A percentile compares a stretch with the other conserved stretches of the same genome.
These are phyloP conservation scores for Naumovozyma baii DNA, from an alignment of 805 yeast species.

Conservation along the genomic window DNA sequence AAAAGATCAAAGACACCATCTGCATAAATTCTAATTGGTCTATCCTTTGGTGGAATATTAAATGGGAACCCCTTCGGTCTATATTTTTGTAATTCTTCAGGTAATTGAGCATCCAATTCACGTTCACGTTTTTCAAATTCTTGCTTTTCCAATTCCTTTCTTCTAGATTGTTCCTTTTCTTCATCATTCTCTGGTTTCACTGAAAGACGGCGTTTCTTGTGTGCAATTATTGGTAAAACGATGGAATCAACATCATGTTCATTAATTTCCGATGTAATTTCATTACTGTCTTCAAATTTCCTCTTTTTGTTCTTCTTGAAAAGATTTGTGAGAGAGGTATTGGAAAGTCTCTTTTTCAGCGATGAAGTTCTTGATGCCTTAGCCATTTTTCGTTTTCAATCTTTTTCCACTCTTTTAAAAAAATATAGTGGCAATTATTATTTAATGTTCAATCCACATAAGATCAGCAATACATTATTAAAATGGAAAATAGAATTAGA, in stretches of 20 bases:
- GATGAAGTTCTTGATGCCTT: conserved; percentile 14
- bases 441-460: no score
- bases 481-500: no score
- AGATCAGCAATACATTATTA: no score
- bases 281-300: conserved; percentile 14
- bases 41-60: conserved; percentile 72
- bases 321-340: conserved; percentile 27
- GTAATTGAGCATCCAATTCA: conserved; percentile 53
- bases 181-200: conserved; percentile 1
- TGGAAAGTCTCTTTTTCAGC: conserved; percentile 22
- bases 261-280: conserved; percentile 27
- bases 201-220: conserved; percentile 1
- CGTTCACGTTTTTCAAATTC: conserved; percentile 39
- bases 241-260: background rate
- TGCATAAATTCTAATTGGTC: conserved; percentile 91
- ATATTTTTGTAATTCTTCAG: conserved; percentile 61
- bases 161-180: background rate
- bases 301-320: conserved; percentile 25
- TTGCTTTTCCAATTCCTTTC: conserved; percentile 3
- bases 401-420: background rate
- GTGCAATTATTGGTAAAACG: conserved; percentile 21
- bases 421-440: no score
- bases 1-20: conserved; percentile 97
- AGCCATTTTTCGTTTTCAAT: background rate
- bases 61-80: conserved; percentile 73